Conservation (phyloP, 2,329 filamentous ascomycete genomes). For the Elsinoe arachidis region DNA sequence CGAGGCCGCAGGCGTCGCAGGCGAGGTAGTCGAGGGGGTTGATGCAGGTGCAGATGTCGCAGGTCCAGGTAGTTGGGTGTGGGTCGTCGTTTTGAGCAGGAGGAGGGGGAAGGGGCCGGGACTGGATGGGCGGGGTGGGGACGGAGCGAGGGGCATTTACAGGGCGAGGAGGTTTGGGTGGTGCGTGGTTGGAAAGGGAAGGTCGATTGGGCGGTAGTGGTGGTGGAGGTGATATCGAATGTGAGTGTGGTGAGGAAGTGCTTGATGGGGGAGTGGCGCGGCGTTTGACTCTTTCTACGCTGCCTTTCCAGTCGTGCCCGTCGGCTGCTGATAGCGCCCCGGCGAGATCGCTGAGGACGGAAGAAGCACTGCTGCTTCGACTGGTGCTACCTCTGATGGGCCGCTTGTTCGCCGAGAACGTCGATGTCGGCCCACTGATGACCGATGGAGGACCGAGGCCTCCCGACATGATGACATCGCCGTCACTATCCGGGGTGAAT, state of each 20-base stretch:
- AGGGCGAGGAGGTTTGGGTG: conserved; percentile 1
- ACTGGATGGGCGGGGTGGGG: conserved; percentile 17
- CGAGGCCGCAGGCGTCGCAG: conserved; percentile 52
- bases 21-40: conserved; percentile 52
- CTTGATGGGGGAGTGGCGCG: neutral
- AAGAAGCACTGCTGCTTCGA: neutral
- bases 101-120: conserved; percentile 25
- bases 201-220: neutral
- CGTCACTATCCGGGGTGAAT: neutral
- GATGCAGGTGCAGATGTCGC: conserved; percentile 52
- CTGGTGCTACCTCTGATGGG: neutral
- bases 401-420: neutral
- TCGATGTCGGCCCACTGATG: neutral
- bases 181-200: neutral
- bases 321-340: neutral
- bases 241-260: neutral
- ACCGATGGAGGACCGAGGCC: neutral
- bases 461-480: neutral
- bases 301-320: neutral
- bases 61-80: conserved; percentile 43
- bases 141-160: neutral
- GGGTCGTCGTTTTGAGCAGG: conserved; percentile 30
- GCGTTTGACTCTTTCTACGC: conserved; percentile 1
- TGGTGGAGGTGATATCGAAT: neutral
- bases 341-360: conserved; percentile 5